phyloP scores from a whole-genome alignment of 2,329 filamentous ascomycete genomes.

The Tolypocladium amazonense region DNA sequence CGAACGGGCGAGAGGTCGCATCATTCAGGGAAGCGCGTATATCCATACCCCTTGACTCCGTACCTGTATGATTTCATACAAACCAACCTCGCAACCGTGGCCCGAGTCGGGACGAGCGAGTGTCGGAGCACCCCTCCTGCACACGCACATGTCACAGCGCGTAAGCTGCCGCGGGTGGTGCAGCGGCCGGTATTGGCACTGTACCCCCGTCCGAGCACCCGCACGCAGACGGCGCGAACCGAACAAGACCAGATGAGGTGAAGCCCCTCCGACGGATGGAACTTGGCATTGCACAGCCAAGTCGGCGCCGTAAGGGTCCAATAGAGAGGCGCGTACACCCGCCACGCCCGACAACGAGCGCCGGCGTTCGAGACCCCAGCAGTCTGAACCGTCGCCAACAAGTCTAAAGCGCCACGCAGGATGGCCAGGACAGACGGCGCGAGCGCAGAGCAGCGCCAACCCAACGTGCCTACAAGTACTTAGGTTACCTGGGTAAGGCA shows the following conservation, averaged over 20 bases:
- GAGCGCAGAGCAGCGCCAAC: too few species aligned
- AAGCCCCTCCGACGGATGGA: neutral
- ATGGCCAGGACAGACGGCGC: neutral
- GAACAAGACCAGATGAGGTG: neutral
- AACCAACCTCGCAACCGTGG: neutral
- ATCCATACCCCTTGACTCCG: neutral
- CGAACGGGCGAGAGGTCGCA: neutral
- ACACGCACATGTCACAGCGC: neutral
- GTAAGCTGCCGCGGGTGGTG: neutral
- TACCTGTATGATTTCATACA: neutral
- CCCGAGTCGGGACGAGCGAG: neutral
- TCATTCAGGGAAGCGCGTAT: neutral
- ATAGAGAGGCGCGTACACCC: neutral
- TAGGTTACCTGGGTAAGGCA: too few species aligned
- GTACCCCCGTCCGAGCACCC: neutral
- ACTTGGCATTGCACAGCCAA: neutral
- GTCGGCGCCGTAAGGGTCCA: neutral
- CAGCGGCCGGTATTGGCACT: neutral
- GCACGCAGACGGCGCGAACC: neutral
- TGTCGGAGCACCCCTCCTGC: neutral
- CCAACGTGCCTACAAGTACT: too few species aligned
- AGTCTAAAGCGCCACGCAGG: neutral
- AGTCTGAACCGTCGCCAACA: neutral
- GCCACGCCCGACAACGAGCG: neutral
- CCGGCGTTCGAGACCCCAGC: neutral